Evolutionary conservation across 2,329 filamentous ascomycete genomes (phyloP).

Genomic region (Parafenestella ontariensis): DNA sequence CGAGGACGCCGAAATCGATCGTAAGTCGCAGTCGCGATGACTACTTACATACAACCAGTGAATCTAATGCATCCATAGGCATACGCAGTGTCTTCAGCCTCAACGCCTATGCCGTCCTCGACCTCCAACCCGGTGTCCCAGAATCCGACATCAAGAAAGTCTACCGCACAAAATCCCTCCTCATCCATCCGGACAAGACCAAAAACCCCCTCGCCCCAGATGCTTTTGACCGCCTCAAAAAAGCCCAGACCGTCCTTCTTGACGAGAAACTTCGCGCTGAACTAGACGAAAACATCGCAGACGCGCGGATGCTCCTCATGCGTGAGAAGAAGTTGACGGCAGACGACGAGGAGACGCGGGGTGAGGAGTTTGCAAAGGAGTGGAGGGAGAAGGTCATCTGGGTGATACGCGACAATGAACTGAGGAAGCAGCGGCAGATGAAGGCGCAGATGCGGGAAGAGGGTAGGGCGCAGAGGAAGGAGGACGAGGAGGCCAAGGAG

Average conservation of each 20-base stretch:
- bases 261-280: conserved; percentile 89
- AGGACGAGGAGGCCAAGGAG: conserved; percentile 81
- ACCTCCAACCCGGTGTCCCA: conserved; percentile 91
- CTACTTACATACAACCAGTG: neutral
- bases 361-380: conserved; percentile 78
- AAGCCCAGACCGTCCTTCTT: conserved; percentile 88
- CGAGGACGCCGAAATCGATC: conserved; percentile 93
- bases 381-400: conserved; percentile 91
- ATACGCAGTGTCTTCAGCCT: conserved; percentile 90
- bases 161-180: conserved; percentile 97
- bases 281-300: conserved; percentile 93
- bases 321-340: conserved; percentile 92
- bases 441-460: conserved; percentile 98
- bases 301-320: conserved; percentile 93
- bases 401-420: conserved; percentile 92
- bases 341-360: conserved; percentile 86
- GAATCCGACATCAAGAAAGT: conserved; percentile 94
- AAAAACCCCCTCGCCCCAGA: conserved; percentile 89
- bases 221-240: conserved; percentile 95
- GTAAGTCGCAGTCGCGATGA: conserved; percentile 45
- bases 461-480: conserved; percentile 83
- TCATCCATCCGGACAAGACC: conserved; percentile 99
- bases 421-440: conserved; percentile 80
- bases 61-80: conserved; percentile 33
- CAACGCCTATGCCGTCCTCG: conserved; percentile 88